These are phyloP conservation scores for Buxus sempervirens DNA, from an alignment of 164 flowering plant genomes.

Conservation along the genomic window DNA sequence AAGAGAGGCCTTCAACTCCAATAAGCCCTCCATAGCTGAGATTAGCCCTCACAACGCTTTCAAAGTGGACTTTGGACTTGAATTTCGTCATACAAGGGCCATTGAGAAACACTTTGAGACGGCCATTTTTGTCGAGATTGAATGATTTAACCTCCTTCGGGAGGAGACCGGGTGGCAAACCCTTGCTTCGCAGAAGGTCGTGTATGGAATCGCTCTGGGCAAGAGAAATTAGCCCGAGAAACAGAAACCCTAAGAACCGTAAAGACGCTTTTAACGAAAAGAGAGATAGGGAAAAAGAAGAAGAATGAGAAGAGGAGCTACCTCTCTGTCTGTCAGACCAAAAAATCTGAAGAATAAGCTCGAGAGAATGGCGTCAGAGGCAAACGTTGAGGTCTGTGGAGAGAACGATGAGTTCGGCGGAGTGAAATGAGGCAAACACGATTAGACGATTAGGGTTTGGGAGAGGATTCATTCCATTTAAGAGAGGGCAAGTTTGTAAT, in stretches of 20 bases:
- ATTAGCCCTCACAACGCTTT: conserved; percentile 49
- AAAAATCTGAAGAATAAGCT: no score
- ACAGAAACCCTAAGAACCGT: neutral
- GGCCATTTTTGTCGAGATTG: conserved; percentile 25
- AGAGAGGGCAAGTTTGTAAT: no score
- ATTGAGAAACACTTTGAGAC: conserved; percentile 38
- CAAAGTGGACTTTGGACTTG: conserved; percentile 42
- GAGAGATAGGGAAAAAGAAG: no score
- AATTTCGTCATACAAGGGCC: conserved; percentile 45
- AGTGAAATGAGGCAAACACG: no score
- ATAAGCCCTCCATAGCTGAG: conserved; percentile 45
- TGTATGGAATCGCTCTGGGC: conserved; percentile 23
- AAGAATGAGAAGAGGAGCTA: no score
- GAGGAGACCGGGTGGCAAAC: conserved; percentile 26
- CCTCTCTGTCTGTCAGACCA: no score
- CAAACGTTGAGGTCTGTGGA: no score
- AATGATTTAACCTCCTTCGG: conserved; percentile 40
- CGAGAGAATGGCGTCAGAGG: no score
- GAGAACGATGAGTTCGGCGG: no score
- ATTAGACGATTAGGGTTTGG: no score
- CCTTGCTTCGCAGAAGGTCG: conserved; percentile 33
- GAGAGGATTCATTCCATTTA: no score
- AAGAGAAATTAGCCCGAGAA: conserved; percentile 1
- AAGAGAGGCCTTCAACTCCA: conserved; percentile 43
- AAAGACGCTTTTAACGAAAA: no score